Conservation (phyloP, 345 rosid genomes). For the Boechera stricta region DNA sequence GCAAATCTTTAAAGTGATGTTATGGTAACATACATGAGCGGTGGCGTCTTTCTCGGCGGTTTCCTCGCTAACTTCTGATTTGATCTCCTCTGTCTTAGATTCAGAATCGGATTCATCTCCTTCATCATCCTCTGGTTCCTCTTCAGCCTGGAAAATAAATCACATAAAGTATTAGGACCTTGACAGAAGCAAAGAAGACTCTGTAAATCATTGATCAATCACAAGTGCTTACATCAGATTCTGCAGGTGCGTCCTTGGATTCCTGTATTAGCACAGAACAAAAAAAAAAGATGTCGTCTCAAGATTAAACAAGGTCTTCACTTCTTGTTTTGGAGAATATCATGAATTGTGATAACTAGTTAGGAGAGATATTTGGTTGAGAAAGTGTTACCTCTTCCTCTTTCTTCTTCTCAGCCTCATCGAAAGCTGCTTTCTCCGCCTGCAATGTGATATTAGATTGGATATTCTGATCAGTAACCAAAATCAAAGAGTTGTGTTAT, state of each 20-base stretch:
- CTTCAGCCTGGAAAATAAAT: conserved; percentile 48
- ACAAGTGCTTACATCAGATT: conserved; percentile 72
- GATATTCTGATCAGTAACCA: conserved; percentile 11
- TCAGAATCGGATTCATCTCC: conserved; percentile 59
- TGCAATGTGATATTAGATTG: conserved; percentile 26
- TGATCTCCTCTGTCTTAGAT: conserved; percentile 49
- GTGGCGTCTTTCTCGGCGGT: conserved; percentile 44
- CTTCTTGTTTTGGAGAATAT: not conserved
- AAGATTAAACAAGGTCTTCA: not conserved
- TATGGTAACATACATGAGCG: conserved; percentile 53
- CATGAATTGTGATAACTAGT: not conserved
- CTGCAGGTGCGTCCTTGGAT: conserved; percentile 64
- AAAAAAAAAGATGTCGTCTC: conserved; percentile 62
- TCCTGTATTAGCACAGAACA: conserved; percentile 53
- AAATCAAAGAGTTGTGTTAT: conserved; percentile 13
- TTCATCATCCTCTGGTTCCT: conserved; percentile 48
- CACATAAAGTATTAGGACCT: conserved; percentile 10
- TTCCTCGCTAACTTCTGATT: conserved; percentile 40
- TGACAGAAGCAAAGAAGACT: not conserved
- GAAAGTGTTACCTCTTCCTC: conserved; percentile 72
- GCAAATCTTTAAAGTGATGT: not conserved
- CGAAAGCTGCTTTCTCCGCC: conserved; percentile 81
- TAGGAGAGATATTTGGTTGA: conserved; percentile 45
- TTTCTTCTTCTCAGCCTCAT: conserved; percentile 83
- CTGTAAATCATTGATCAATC: not conserved